Conservation (phyloP, 1,139 yeast genomes). For the Hemisphaericaspora xylanilytica region DNA sequence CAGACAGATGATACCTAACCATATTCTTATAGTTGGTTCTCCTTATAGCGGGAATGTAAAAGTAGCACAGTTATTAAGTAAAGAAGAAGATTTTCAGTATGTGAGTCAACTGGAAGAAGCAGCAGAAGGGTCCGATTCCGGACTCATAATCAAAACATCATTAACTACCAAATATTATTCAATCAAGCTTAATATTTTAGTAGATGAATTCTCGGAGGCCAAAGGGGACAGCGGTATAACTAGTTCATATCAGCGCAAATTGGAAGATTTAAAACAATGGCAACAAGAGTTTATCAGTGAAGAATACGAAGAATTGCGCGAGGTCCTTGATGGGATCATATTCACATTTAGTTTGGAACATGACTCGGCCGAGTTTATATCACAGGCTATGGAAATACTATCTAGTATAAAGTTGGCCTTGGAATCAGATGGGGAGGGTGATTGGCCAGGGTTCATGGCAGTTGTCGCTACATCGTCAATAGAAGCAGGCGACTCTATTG, state of each 20-base stretch:
- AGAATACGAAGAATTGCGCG: slow-evolving; percentile 38
- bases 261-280: slow-evolving; percentile 27
- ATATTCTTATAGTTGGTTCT: slow-evolving; percentile 39
- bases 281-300: slow-evolving; percentile 26
- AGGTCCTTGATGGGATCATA: slow-evolving; percentile 38
- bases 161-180: slow-evolving; percentile 35
- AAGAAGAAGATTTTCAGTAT: slow-evolving; percentile 7
- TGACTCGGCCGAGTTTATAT: slow-evolving; percentile 16
- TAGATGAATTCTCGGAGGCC: slow-evolving; percentile 40
- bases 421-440: slow-evolving; percentile 11
- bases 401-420: slow-evolving; percentile 17
- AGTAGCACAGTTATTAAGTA: slow-evolving; percentile 21
- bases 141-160: slow-evolving; percentile 29
- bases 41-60: slow-evolving; percentile 39
- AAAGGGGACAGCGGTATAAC: slow-evolving; percentile 8
- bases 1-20: slow-evolving; percentile 27
- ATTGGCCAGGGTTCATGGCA: slow-evolving; percentile 25
- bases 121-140: slow-evolving; percentile 31
- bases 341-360: slow-evolving; percentile 29
- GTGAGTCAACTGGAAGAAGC: slow-evolving; percentile 11
- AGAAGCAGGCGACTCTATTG: slow-evolving; percentile 3
- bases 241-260: slow-evolving; percentile 9
- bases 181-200: slow-evolving; percentile 28
- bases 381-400: slow-evolving; percentile 16
- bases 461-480: slow-evolving; percentile 21